These are phyloP conservation scores for Chiua virens DNA, from an alignment of 768 basidiomycete species.

Conservation along the genomic window DNA sequence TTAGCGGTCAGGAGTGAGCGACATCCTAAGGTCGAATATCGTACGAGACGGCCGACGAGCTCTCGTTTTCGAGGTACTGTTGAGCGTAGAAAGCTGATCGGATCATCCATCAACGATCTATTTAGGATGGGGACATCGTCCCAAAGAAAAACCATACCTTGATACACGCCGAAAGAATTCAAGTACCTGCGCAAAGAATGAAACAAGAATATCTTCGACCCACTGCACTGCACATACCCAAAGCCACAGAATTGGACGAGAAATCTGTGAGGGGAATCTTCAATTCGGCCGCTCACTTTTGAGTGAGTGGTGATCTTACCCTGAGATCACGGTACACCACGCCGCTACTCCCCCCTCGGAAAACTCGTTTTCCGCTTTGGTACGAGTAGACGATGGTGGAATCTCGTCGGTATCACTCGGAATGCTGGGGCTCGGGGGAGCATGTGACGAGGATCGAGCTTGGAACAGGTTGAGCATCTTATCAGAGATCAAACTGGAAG, in stretches of 20 bases:
- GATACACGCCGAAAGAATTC: slow-evolving; percentile 29
- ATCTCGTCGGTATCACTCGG: no score
- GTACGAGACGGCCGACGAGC: slow-evolving; percentile 26
- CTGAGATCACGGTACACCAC: slow-evolving; percentile 27
- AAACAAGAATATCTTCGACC: not conserved
- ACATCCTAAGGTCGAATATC: no score
- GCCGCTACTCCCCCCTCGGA: slow-evolving; percentile 1
- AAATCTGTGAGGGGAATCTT: slow-evolving; percentile 14
- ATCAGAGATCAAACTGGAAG: no score
- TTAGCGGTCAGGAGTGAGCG: not conserved
- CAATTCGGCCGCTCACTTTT: not conserved
- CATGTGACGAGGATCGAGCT: no score
- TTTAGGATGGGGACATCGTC: not conserved
- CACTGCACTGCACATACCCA: slow-evolving; percentile 12
- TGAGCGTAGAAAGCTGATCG: slow-evolving; percentile 19
- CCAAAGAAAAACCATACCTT: slow-evolving; percentile 9
- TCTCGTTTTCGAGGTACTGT: no score
- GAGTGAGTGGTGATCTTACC: slow-evolving; percentile 8
- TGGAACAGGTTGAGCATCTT: no score
- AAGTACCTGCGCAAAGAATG: slow-evolving; percentile 19
- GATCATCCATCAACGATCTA: not conserved
- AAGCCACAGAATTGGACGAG: slow-evolving; percentile 27
- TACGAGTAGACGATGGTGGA: no score
- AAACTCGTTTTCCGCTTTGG: no score
- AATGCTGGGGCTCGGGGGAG: no score